Evolutionary conservation across 176 grass and related monocot species (phyloP).

Genomic region (Ensete ventricosum): DNA sequence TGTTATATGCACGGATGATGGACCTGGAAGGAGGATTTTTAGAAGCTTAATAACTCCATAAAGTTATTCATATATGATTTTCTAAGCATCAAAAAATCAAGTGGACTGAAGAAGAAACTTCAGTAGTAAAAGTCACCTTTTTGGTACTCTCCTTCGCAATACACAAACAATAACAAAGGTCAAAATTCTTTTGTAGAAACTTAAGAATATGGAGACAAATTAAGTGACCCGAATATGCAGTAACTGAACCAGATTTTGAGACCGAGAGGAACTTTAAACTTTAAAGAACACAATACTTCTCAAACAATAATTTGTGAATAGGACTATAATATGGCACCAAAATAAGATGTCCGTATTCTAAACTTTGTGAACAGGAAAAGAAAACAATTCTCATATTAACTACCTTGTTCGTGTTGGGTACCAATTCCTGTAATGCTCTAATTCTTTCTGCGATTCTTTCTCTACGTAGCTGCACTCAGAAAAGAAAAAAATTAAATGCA

Average conservation of each 20-base stretch:
- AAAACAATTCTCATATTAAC: background rate
- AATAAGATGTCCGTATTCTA: background rate
- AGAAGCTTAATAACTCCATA: no score
- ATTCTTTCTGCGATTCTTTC: constrained; percentile 98
- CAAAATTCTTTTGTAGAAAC: no score
- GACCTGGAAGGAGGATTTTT: no score
- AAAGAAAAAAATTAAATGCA: constrained; percentile 4
- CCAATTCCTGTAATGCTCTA: constrained; percentile 88
- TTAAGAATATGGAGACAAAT: no score
- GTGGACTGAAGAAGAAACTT: no score
- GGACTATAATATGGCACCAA: background rate
- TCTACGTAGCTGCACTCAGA: constrained; percentile 63
- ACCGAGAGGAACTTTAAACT: background rate
- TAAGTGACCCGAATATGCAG: background rate
- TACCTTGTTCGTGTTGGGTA: constrained; percentile 99
- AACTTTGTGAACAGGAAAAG: background rate
- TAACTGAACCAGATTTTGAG: background rate
- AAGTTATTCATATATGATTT: no score
- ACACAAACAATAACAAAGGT: no score
- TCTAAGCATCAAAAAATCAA: no score
- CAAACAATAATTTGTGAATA: background rate
- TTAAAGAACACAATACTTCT: background rate
- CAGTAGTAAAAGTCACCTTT: no score
- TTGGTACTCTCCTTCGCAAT: no score
- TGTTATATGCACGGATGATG: no score